Percentiles rank a stretch among this genome's conserved stretches.
Evolutionary conservation across 2,329 filamentous ascomycete genomes (phyloP).

Genomic region (Diaporthe citri): DNA sequence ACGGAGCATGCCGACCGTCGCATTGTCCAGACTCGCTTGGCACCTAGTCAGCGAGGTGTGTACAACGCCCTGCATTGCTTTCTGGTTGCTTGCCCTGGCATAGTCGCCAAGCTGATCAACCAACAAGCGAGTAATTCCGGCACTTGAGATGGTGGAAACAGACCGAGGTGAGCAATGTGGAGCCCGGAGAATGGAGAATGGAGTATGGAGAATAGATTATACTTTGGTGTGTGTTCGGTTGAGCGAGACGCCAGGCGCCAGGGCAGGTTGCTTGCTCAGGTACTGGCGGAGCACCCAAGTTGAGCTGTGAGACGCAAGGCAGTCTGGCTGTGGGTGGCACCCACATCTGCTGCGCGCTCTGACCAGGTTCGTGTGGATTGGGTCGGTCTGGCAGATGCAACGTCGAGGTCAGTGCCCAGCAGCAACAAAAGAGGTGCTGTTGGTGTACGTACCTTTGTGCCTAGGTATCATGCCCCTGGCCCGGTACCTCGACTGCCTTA

Average conservation of each 20-base stretch:
- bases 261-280: background rate
- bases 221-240: conserved; percentile 8
- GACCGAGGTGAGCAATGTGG: conserved; percentile 8
- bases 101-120: conserved; percentile 29
- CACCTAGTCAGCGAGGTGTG: conserved; percentile 14
- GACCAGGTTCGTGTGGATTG: conserved; percentile 5
- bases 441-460: background rate
- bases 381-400: conserved; percentile 13
- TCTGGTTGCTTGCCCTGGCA: conserved; percentile 19
- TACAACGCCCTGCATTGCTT: background rate
- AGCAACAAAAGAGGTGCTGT: background rate
- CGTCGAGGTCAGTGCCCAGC: conserved; percentile 18
- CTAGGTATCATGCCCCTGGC: background rate
- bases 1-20: conserved; percentile 22
- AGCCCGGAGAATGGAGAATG: conserved; percentile 2
- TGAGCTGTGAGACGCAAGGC: background rate
- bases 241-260: background rate
- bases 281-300: background rate
- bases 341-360: conserved; percentile 2
- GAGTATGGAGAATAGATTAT: conserved; percentile 10
- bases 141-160: conserved; percentile 13
- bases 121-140: conserved; percentile 30
- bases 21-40: conserved; percentile 21
- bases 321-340: background rate
- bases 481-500: background rate